These are phyloP conservation scores for Corchorus capsularis DNA, from an alignment of 345 rosid genomes.

Conservation along the genomic window DNA sequence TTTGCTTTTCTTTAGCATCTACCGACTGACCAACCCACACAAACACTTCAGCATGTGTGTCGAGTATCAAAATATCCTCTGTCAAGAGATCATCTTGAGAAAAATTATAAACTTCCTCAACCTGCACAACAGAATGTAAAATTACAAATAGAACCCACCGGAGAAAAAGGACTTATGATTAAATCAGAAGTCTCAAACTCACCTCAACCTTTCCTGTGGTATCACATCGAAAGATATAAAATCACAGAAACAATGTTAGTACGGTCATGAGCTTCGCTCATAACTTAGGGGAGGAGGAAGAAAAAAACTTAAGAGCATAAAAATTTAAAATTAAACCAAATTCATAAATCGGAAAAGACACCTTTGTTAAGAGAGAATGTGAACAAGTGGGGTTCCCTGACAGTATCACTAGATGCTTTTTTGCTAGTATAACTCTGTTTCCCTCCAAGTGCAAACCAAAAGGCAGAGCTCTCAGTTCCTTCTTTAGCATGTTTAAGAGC, in stretches of 20 bases:
- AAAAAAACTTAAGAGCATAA: slow-evolving; percentile 4
- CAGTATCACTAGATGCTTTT: slow-evolving; percentile 57
- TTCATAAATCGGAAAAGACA: slow-evolving; percentile 28
- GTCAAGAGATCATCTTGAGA: slow-evolving; percentile 94
- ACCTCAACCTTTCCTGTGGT: slow-evolving; percentile 92
- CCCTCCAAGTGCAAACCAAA: slow-evolving; percentile 98
- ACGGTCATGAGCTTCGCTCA: slow-evolving; percentile 25
- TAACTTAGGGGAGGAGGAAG: slow-evolving; percentile 19
- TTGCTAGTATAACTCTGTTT: slow-evolving; percentile 87
- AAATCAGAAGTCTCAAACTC: slow-evolving; percentile 37
- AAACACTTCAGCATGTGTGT: slow-evolving; percentile 94
- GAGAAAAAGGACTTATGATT: slow-evolving; percentile 23
- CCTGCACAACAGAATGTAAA: slow-evolving; percentile 48
- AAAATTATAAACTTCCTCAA: slow-evolving; percentile 92
- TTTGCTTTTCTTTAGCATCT: slow-evolving; percentile 85
- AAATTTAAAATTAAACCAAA: slow-evolving; percentile 13
- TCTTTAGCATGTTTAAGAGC: slow-evolving; percentile 89
- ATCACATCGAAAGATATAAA: slow-evolving; percentile 32
- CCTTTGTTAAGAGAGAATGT: slow-evolving; percentile 70
- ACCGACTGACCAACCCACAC: slow-evolving; percentile 95
- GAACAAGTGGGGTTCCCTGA: slow-evolving; percentile 92
- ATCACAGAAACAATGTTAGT: slow-evolving; percentile 43
- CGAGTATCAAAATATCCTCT: slow-evolving; percentile 89
- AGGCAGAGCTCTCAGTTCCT: slow-evolving; percentile 94
- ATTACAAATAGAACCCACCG: slow-evolving; percentile 22